Conservation (phyloP, 345 rosid species). For the Lepidium aucheri region DNA sequence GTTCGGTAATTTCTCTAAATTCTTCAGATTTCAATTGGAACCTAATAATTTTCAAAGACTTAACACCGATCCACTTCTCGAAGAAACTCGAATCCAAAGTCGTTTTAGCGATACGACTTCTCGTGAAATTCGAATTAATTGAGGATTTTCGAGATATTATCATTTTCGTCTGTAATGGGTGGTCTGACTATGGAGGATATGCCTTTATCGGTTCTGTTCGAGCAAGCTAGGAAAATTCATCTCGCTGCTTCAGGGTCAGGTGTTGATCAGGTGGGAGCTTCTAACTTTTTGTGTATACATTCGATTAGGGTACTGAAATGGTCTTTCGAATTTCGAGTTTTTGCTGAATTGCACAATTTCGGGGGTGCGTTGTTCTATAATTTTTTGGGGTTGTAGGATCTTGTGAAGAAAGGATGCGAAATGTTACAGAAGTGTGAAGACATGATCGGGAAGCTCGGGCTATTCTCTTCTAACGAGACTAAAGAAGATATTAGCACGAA, state of each 20-base stretch:
- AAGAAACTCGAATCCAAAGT: not conserved
- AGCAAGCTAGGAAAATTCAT: slow-evolving; percentile 73
- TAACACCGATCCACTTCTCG: not conserved
- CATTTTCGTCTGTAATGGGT: slow-evolving; percentile 21
- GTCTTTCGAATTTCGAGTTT: not conserved
- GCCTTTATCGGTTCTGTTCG: slow-evolving; percentile 65
- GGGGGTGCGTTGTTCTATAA: not conserved
- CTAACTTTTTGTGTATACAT: not conserved
- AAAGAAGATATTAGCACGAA: slow-evolving; percentile 80
- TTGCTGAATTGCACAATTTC: not conserved
- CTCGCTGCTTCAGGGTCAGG: slow-evolving; percentile 44
- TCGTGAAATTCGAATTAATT: not conserved
- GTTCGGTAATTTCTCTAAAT: not conserved
- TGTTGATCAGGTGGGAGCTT: slow-evolving; percentile 51
- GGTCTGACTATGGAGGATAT: slow-evolving; percentile 49
- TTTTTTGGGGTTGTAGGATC: slow-evolving; percentile 33
- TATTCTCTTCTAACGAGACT: slow-evolving; percentile 84
- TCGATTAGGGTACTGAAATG: slow-evolving; percentile 1
- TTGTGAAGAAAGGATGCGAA: slow-evolving; percentile 61
- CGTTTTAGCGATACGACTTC: not conserved
- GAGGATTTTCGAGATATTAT: slow-evolving; percentile 4
- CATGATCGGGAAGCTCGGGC: slow-evolving; percentile 67
- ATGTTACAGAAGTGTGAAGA: slow-evolving; percentile 72
- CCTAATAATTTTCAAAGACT: not conserved
- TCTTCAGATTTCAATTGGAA: slow-evolving; percentile 6